phyloP scores from a whole-genome alignment of 2,329 filamentous ascomycete species.

The Fusarium sp. region DNA sequence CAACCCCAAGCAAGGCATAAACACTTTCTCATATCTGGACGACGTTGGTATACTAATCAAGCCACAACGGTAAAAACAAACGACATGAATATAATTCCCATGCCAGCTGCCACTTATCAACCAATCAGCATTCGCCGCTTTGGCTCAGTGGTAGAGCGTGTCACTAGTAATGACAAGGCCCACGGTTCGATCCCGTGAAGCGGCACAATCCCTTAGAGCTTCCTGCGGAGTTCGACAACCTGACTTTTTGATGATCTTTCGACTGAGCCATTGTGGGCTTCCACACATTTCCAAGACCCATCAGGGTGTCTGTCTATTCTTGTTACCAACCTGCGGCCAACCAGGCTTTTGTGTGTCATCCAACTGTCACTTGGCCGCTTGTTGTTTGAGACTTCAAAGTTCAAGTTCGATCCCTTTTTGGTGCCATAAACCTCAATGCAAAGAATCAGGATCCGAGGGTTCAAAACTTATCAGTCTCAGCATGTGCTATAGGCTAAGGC shows the following conservation, averaged over 20 bases:
- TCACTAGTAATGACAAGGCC: conserved; percentile 48
- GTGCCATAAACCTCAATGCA: background rate
- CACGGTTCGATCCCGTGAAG: conserved; percentile 49
- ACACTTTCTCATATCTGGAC: background rate
- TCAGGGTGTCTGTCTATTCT: background rate
- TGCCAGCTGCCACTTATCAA: background rate
- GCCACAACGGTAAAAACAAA: background rate
- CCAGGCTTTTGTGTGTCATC: background rate
- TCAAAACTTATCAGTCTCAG: background rate
- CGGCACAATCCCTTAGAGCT: conserved; percentile 13
- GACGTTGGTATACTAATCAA: background rate
- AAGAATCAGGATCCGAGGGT: background rate
- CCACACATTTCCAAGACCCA: background rate
- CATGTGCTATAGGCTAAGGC: no score
- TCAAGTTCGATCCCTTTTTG: background rate
- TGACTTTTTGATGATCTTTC: conserved; percentile 1
- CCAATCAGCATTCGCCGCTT: background rate
- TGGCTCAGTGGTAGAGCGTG: conserved; percentile 2
- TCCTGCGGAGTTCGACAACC: conserved; percentile 39
- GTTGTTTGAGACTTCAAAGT: background rate
- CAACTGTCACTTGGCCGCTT: background rate
- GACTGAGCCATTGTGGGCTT: background rate
- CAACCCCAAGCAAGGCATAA: background rate
- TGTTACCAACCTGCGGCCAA: background rate
- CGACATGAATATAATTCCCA: background rate